Base-by-base conservation (phyloP, 176 grass and related monocot species). In the Coix lacrymajobi region DNA sequence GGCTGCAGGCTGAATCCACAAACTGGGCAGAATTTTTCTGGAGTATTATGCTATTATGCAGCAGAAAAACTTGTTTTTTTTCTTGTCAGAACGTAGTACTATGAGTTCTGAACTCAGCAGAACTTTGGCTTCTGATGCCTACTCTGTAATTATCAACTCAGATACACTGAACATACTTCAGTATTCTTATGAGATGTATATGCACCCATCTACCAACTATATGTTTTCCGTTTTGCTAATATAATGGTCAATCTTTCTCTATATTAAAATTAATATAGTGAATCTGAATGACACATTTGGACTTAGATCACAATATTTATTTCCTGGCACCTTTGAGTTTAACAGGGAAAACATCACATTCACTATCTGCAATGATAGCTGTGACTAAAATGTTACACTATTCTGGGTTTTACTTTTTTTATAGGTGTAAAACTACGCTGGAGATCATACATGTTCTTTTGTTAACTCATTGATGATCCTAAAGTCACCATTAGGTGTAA, bases 131-230 rank as follows among this genome's bases (percentile, higher is more conserved):
- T 62, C 22, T 49, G 37, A 70, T 62, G 52, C 40, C 31, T 62
- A 39, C 25, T 22, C 7, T 31, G 13, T 70, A 11, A 29, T 30
- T 49, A 29, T 31, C 7, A 30, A 16, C 38, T 70, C 73, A 58
- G 22, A 28, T 46, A 26, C 24, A 58, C 37, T 77, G 33, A 43
- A 29, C 63, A 85, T 78, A 70, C 65, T 32, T 34, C 26, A 52
- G 52, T 39, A 46, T 44, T 44, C 56, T 83, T 22, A 31, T 31
- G 36, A 45, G 64, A 69, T 78, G 25, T 54, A 78, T 85, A 43
- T 29, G 28, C 26, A 85, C 60, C 13, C 44, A 72, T 63, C 25
- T 22, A 28, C 36, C 22, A 28, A 36, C 61, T 63, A 75, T 51
- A 62, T 46, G 62, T 17, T 29, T 28, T 15, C 5, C 39, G 39